Evolutionary conservation across 371 early-diverging fungal genomes (phyloP).

Genomic region (Mucor lusitanicus): DNA sequence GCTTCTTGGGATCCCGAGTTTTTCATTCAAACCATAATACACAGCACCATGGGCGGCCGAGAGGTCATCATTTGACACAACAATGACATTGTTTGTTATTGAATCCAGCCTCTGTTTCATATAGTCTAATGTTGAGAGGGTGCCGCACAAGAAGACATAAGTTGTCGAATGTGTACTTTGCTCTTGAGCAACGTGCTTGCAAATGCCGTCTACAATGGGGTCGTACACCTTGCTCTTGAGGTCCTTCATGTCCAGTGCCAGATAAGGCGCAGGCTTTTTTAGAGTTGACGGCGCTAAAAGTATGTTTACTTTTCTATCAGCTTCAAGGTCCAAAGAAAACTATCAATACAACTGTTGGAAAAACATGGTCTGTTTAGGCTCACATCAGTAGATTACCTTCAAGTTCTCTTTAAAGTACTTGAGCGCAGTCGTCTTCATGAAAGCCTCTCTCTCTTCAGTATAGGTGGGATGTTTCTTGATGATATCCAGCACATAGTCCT

Average conservation of each 20-base stretch:
- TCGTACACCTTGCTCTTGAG: conserved; percentile 8
- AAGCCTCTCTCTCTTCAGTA: not conserved
- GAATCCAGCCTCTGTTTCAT: not conserved
- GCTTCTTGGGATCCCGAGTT: conserved; percentile 4
- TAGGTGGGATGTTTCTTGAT: not conserved
- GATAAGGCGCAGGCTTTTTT: not conserved
- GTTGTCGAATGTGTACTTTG: not conserved
- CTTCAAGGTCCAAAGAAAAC: not conserved
- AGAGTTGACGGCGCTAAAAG: not conserved
- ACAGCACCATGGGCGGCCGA: conserved; percentile 8
- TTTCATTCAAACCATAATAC: not conserved
- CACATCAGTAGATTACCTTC: not conserved
- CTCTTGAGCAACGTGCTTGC: not conserved
- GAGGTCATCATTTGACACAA: conserved; percentile 4
- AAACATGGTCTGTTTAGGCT: not conserved
- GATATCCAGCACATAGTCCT: not conserved
- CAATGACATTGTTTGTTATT: not conserved
- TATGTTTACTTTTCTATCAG: not conserved
- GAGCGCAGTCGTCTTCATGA: not conserved
- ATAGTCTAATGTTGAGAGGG: not conserved
- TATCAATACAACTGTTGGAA: not conserved
- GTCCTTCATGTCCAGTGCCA: not conserved
- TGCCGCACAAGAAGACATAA: conserved; percentile 5
- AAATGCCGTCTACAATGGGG: conserved; percentile 5
- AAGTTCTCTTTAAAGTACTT: not conserved